A percentile compares a stretch with the other conserved stretches of the same genome.
phyloP scores from a whole-genome alignment of 352 stramenopile species.

The Phytopythium montanum region DNA sequence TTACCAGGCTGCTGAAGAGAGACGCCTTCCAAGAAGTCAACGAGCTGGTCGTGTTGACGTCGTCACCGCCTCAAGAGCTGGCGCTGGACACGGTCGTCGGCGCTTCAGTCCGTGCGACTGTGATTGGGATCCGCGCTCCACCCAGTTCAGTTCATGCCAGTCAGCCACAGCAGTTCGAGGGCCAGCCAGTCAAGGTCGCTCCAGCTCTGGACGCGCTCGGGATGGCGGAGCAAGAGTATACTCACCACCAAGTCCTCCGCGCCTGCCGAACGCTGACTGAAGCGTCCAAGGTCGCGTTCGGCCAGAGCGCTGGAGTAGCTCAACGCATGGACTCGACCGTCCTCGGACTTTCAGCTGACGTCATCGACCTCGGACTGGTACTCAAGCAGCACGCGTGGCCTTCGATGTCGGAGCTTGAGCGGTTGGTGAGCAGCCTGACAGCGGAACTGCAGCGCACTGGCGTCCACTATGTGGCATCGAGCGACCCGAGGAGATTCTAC shows the following conservation, averaged over 20 bases:
- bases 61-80: not conserved
- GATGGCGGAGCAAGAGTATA: conserved; percentile 22
- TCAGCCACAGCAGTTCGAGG: not conserved
- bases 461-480: not conserved
- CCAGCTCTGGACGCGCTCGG: conserved; percentile 17
- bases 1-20: conserved; percentile 5
- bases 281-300: conserved; percentile 10
- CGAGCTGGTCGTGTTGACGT: not conserved
- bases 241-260: conserved; percentile 12
- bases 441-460: conserved; percentile 2
- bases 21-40: conserved; percentile 17
- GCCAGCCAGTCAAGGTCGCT: conserved; percentile 8
- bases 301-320: not conserved
- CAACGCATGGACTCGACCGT: conserved; percentile 38
- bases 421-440: not conserved
- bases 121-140: not conserved
- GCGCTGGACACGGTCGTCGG: not conserved
- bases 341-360: conserved; percentile 15
- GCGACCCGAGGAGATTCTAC: conserved; percentile 19
- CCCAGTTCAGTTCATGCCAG: conserved; percentile 11
- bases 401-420: not conserved
- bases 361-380: conserved; percentile 28
- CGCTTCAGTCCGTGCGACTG: not conserved
- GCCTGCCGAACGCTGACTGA: conserved; percentile 13
- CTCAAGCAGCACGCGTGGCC: not conserved